Conservation (phyloP, 768 basidiomycete genomes). For the Termitomyces bulborhizus region DNA sequence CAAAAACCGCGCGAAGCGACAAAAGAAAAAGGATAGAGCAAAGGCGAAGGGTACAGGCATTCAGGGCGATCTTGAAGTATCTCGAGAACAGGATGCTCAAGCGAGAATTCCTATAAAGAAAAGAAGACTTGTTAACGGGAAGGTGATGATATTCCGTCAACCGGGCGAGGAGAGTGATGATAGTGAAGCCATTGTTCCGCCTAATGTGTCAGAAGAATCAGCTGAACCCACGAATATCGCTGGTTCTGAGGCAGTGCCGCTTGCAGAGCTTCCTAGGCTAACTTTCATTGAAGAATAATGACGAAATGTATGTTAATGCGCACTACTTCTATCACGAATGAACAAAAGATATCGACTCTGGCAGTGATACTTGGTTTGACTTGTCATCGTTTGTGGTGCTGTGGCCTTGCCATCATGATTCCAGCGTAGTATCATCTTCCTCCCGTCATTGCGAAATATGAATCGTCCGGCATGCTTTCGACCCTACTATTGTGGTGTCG, state of each 20-base stretch:
- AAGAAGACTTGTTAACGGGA: slow-evolving; percentile 72
- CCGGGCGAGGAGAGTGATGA: slow-evolving; percentile 36
- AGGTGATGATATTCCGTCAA: slow-evolving; percentile 51
- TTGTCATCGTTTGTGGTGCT: too few relatives aligned
- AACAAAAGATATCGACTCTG: background rate
- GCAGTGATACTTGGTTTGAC: background rate
- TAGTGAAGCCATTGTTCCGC: slow-evolving; percentile 15
- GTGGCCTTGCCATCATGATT: too few relatives aligned
- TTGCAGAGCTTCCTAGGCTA: slow-evolving; percentile 5
- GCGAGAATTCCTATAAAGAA: slow-evolving; percentile 61
- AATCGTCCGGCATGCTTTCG: too few relatives aligned
- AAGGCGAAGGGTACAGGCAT: slow-evolving; percentile 35
- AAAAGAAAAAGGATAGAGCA: slow-evolving; percentile 81
- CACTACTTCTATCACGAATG: background rate
- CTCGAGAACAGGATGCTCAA: slow-evolving; percentile 12
- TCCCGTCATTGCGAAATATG: too few relatives aligned
- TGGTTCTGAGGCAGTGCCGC: background rate
- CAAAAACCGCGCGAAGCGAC: slow-evolving; percentile 90
- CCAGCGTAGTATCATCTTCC: too few relatives aligned
- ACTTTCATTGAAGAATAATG: slow-evolving; percentile 7
- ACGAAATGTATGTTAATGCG: background rate
- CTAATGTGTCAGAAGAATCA: background rate
- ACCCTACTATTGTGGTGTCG: too few relatives aligned
- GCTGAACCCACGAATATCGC: background rate
- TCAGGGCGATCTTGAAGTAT: slow-evolving; percentile 14